Evolutionary conservation across 768 basidiomycete species (phyloP), one percentile per base, ranked within the genome.

Genomic region (Kwoniella sp.): DNA sequence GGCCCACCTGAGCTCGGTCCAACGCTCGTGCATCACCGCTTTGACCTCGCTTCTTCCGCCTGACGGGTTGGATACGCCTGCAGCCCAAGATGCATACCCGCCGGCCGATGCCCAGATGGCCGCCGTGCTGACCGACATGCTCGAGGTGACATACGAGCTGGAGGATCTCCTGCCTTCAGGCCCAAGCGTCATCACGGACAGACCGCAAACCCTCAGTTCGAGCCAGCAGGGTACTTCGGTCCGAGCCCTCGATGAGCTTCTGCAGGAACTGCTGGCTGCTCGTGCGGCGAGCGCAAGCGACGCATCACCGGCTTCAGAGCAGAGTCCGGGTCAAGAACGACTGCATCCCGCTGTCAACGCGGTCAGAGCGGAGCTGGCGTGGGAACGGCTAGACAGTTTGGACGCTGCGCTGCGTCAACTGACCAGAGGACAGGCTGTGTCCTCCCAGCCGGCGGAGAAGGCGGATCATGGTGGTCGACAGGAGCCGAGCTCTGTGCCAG

Each of bases 141-240:
- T 68, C 3, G 63, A 68, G 33, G 60, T 57, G n/a, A 50, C 57
- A 9, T 60, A 65, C 34, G 56, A 65, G 32, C 49, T 68, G 12
- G 66, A 65, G 26, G 39, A 48, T 12, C 25, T 56, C 0, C 47
- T 53, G 14, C 56, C 59, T 10, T 54, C n/a, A n/a, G n/a, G n/a
- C n/a, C n/a, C n/a, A n/a, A n/a, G n/a, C n/a, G n/a, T n/a, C n/a
- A n/a, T n/a, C n/a, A n/a, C n/a, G n/a, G n/a, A n/a, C n/a, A n/a
- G n/a, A n/a, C n/a, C n/a, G n/a, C n/a, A n/a, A n/a, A n/a, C n/a
- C n/a, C n/a, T n/a, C n/a, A n/a, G n/a, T n/a, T n/a, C n/a, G n/a
- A n/a, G n/a, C n/a, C n/a, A n/a, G n/a, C n/a, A n/a, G n/a, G n/a
- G n/a, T n/a, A n/a, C n/a, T n/a, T n/a, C n/a, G n/a, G n/a, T n/a